These are phyloP conservation scores for Peziza echinospora DNA, from an alignment of 495 filamentous ascomycete species.

Conservation along the genomic window DNA sequence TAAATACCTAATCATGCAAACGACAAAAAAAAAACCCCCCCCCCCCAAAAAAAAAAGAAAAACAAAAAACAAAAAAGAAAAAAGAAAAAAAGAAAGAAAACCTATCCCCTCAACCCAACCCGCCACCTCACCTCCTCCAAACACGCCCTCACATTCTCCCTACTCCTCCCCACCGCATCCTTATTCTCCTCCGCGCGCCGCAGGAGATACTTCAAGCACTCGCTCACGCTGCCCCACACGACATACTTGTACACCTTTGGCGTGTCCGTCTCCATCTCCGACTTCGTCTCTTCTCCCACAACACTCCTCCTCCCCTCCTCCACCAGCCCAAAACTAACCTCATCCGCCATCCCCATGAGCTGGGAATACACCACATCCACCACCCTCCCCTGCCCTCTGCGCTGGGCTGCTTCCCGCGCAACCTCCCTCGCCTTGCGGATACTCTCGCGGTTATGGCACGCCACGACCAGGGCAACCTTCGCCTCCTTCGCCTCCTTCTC, in stretches of 20 bases:
- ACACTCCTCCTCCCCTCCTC: constrained; percentile 26
- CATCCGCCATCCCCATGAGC: constrained; percentile 92
- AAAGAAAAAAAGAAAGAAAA: too few relatives aligned
- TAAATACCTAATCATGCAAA: too few relatives aligned
- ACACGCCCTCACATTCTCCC: constrained; percentile 54
- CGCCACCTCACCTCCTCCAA: constrained; percentile 45
- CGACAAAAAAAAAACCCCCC: too few relatives aligned
- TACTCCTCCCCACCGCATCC: constrained; percentile 62
- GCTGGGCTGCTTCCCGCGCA: constrained; percentile 27
- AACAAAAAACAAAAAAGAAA: too few relatives aligned
- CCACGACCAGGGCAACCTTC: constrained; percentile 39
- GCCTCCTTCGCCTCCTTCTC: too few relatives aligned
- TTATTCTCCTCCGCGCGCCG: constrained; percentile 77
- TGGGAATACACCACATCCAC: constrained; percentile 61
- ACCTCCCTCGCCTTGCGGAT: constrained; percentile 21
- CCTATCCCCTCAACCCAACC: constrained; percentile 18
- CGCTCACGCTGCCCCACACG: constrained; percentile 74
- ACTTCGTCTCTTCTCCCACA: constrained; percentile 5
- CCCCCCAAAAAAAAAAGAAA: too few relatives aligned
- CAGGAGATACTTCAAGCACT: constrained; percentile 86
- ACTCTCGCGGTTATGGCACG: constrained; percentile 78
- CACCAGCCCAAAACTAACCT: constrained; percentile 67
- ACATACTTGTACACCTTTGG: constrained; percentile 61
- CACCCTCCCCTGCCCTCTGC: constrained; percentile 13
- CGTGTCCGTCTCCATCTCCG: constrained; percentile 5